A percentile compares a stretch with the other conserved stretches of the same genome.
phyloP scores from a whole-genome alignment of 2,329 filamentous ascomycete species.

The Colletotrichum spaethianum region DNA sequence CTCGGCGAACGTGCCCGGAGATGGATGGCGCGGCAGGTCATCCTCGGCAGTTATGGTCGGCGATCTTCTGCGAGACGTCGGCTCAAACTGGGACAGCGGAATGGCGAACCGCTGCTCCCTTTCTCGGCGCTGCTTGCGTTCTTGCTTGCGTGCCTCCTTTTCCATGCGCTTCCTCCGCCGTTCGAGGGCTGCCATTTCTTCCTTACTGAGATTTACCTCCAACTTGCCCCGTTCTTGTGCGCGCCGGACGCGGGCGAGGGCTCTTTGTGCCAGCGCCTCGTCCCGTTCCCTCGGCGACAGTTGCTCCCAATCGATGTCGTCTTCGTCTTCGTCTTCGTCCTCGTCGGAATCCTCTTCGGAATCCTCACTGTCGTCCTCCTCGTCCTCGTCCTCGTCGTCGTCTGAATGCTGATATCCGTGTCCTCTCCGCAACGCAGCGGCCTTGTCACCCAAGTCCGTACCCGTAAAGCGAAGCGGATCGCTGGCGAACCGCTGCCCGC shows the following conservation, averaged over 20 bases:
- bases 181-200: constrained; percentile 86
- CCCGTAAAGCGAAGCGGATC: constrained; percentile 75
- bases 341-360: constrained; percentile 53
- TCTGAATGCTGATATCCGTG: constrained; percentile 54
- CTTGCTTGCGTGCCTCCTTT: constrained; percentile 57
- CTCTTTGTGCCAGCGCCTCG: constrained; percentile 82
- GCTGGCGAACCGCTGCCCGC: constrained; percentile 67
- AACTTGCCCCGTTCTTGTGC: constrained; percentile 82
- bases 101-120: constrained; percentile 66
- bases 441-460: constrained; percentile 65
- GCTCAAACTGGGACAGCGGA: constrained; percentile 66
- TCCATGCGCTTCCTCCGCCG: constrained; percentile 73
- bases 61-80: constrained; percentile 55
- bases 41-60: constrained; percentile 50
- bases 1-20: constrained; percentile 55
- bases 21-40: constrained; percentile 55
- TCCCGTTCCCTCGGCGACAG: constrained; percentile 76
- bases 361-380: constrained; percentile 53
- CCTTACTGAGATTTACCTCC: constrained; percentile 84
- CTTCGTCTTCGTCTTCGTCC: constrained; percentile 62
- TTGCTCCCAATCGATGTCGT: constrained; percentile 63
- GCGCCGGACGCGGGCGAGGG: constrained; percentile 83
- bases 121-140: constrained; percentile 56
- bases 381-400: constrained; percentile 57
- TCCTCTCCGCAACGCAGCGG: constrained; percentile 55